These are phyloP conservation scores for Rhizopus arrhizus DNA, from an alignment of 371 early-diverging fungal species.

Conservation along the genomic window DNA sequence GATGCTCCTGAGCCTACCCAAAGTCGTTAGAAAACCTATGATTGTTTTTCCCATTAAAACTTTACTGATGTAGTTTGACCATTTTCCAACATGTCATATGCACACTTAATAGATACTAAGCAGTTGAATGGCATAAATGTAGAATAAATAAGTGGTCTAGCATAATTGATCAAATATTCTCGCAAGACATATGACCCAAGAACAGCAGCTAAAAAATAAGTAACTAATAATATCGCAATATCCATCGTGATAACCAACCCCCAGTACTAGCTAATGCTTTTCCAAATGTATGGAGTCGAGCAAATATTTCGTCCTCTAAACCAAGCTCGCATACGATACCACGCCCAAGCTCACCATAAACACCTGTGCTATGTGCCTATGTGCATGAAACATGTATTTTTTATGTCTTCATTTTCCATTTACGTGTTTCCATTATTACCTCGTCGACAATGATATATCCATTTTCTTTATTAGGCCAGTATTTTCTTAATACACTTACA, in stretches of 20 bases:
- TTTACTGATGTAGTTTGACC: constrained; percentile 56
- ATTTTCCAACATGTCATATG: constrained; percentile 55
- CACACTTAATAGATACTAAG: constrained; percentile 59
- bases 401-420: not conserved
- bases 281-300: constrained; percentile 83
- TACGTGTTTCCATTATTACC: constrained; percentile 28
- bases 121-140: constrained; percentile 71
- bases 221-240: not conserved
- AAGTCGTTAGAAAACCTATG: not conserved
- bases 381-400: not conserved
- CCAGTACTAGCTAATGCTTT: constrained; percentile 84
- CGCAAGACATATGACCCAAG: constrained; percentile 64
- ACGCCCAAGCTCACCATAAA: constrained; percentile 68
- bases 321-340: constrained; percentile 70
- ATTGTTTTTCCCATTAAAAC: no score
- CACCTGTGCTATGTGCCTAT: constrained; percentile 85
- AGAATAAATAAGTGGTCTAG: constrained; percentile 80
- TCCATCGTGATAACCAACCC: constrained; percentile 43
- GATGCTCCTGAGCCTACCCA: constrained; percentile 56
- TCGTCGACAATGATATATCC: constrained; percentile 69
- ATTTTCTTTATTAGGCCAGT: constrained; percentile 50
- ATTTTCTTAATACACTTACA: constrained; percentile 51
- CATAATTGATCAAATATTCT: constrained; percentile 79
- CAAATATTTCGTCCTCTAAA: constrained; percentile 68
- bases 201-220: constrained; percentile 61